Base-by-base conservation (phyloP, 139 green algal genomes). In the Limnomonas spitsbergensis region DNA sequence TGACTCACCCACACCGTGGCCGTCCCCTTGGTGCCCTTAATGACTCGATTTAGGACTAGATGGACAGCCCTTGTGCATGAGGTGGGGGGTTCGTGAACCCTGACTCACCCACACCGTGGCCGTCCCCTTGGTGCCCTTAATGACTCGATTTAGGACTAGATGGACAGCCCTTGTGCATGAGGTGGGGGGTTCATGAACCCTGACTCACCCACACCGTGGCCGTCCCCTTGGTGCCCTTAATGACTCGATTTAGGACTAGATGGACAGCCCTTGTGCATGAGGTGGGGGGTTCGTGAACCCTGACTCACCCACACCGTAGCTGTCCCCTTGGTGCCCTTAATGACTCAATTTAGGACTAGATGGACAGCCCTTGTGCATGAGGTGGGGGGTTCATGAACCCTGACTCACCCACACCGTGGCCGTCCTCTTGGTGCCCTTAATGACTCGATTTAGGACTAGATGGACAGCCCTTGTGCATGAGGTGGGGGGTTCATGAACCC, bases 351-450 rank as follows among this genome's bases (percentile, higher is more conserved):
- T 29, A 29, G 47, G 47, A 61, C 47, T 61, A 61, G 47, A 20
- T 61, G 47, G 47, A 61, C 47, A n/a, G n/a, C n/a, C n/a, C n/a
- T n/a, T n/a, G n/a, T n/a, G n/a, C n/a, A n/a, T n/a, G n/a, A n/a
- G n/a, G n/a, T n/a, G n/a, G n/a, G n/a, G n/a, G n/a, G n/a, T n/a
- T n/a, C n/a, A n/a, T n/a, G n/a, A n/a, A n/a, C n/a, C n/a, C n/a
- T n/a, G 14, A 61, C 47, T 61, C 47, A 77, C 42, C 70, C 70
- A 77, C 4, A 77, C 37, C 4, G 70, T 34, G 70, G 70, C 70
- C 24, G 14, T 37, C 70, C 70, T 95, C 83, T 96, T 96, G 75
- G 89, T 75, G 1, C 92, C 91, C 29, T 82, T 66, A 2, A 92
- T 71, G 14, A 95, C 88, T 1, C 92, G 92, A 61, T 14, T 61